Evolutionary conservation across 768 basidiomycete genomes (phyloP).

Genomic region (Ramaria rubella): DNA sequence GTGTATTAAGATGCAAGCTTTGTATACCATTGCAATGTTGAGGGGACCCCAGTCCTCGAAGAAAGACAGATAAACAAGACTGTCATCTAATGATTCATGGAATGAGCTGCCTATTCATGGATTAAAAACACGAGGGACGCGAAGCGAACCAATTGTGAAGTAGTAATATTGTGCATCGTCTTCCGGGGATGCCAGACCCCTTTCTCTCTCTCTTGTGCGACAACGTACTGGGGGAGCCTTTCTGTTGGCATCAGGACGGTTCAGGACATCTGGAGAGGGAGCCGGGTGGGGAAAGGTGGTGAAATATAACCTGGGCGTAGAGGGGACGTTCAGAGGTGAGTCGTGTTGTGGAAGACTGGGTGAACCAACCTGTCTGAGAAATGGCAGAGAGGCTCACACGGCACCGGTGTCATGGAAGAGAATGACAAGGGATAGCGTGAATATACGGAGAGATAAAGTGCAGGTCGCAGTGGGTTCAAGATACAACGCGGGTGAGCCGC

Average conservation of each 20-base stretch:
- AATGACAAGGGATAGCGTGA: background rate
- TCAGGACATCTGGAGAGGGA: slow-evolving; percentile 60
- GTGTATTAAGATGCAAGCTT: slow-evolving; percentile 86
- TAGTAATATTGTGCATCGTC: slow-evolving; percentile 77
- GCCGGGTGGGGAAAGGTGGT: slow-evolving; percentile 80
- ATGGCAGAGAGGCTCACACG: slow-evolving; percentile 70
- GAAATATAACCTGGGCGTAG: slow-evolving; percentile 63
- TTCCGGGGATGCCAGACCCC: slow-evolving; percentile 60
- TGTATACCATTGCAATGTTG: slow-evolving; percentile 90
- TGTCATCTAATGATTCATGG: slow-evolving; percentile 49
- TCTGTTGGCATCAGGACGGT: slow-evolving; percentile 45
- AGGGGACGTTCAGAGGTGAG: background rate
- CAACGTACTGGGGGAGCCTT: slow-evolving; percentile 59
- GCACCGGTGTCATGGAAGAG: slow-evolving; percentile 6
- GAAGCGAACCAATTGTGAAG: slow-evolving; percentile 55
- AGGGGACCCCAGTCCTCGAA: slow-evolving; percentile 93
- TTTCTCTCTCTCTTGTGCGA: slow-evolving; percentile 45
- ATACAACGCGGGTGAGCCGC: slow-evolving; percentile 8
- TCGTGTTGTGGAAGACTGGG: background rate
- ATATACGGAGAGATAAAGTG: background rate
- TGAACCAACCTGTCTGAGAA: slow-evolving; percentile 67
- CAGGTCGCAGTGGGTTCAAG: background rate
- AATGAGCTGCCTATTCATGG: background rate
- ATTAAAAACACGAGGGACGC: background rate
- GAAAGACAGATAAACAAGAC: slow-evolving; percentile 87